These are phyloP conservation scores for Talaromyces borbonicus DNA, from an alignment of 495 filamentous ascomycete species.

Conservation along the genomic window DNA sequence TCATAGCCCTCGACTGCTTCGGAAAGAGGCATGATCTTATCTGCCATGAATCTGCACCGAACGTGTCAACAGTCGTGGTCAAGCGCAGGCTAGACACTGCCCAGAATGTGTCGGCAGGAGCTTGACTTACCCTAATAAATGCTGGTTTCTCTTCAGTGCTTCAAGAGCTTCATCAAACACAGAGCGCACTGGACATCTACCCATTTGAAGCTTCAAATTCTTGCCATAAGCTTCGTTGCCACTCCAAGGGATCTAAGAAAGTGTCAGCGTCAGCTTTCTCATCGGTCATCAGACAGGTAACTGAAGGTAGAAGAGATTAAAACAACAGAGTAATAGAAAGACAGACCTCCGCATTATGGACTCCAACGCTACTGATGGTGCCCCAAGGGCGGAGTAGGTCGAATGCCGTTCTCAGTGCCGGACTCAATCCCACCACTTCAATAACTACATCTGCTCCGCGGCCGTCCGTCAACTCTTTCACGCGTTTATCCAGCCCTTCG, in stretches of 20 bases:
- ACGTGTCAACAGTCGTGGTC: slow-evolving; percentile 13
- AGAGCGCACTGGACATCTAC: slow-evolving; percentile 81
- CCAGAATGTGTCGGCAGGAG: neutral
- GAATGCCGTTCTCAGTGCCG: slow-evolving; percentile 73
- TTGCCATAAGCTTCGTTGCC: slow-evolving; percentile 81
- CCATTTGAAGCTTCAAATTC: slow-evolving; percentile 88
- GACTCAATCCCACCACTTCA: slow-evolving; percentile 82
- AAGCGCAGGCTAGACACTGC: no score
- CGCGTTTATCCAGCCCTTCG: slow-evolving; percentile 55
- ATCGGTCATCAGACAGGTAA: neutral
- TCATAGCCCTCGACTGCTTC: slow-evolving; percentile 84
- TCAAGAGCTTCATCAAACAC: slow-evolving; percentile 72
- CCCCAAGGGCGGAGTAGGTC: slow-evolving; percentile 84
- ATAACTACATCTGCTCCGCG: slow-evolving; percentile 85
- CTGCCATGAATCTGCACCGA: slow-evolving; percentile 70
- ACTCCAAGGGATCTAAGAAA: slow-evolving; percentile 65
- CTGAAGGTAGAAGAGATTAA: no score
- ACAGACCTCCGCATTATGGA: slow-evolving; percentile 77
- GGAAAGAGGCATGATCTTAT: slow-evolving; percentile 83
- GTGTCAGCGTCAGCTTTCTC: neutral
- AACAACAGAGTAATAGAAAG: neutral
- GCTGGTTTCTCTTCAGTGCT: slow-evolving; percentile 71
- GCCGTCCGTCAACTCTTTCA: slow-evolving; percentile 69
- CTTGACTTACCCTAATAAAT: slow-evolving; percentile 63
- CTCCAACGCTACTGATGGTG: slow-evolving; percentile 78